These are phyloP conservation scores for Arctostaphylos glauca DNA, from an alignment of 148 eudicot species.

Conservation along the genomic window DNA sequence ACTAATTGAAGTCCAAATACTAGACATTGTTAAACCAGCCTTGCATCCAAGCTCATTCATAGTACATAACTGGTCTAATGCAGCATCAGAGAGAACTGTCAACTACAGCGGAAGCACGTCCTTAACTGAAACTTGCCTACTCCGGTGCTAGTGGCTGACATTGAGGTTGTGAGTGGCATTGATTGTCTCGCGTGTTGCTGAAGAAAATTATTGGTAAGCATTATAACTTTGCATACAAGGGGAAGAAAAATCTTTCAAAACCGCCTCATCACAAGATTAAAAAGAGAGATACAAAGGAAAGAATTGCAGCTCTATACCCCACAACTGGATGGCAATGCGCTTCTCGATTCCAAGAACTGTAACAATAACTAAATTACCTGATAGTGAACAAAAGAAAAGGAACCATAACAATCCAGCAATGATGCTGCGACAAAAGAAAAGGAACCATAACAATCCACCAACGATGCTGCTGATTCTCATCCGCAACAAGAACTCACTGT, in stretches of 20 bases:
- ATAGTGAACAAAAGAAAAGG: neutral
- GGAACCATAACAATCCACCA: too few relatives aligned
- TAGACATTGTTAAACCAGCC: neutral
- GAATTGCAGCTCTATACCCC: neutral
- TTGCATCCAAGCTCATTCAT: too few relatives aligned
- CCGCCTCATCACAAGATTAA: neutral
- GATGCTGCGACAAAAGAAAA: too few relatives aligned
- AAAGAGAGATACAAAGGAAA: neutral
- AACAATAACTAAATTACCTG: too few relatives aligned
- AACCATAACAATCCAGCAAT: too few relatives aligned
- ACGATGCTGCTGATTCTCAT: neutral
- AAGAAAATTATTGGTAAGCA: neutral
- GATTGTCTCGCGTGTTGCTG: neutral
- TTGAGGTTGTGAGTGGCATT: too few relatives aligned
- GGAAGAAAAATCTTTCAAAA: too few relatives aligned
- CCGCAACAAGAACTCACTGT: neutral
- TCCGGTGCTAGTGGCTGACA: neutral
- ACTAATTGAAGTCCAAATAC: neutral
- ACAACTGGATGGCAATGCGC: too few relatives aligned
- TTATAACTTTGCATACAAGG: neutral
- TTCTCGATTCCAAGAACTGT: too few relatives aligned
- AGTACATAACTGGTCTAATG: neutral
- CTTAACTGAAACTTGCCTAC: neutral
- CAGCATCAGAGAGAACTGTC: too few relatives aligned
- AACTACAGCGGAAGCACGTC: too few relatives aligned